These are phyloP conservation scores for Rhytidhysteron rufulum DNA, from an alignment of 2,329 filamentous ascomycete genomes.

Conservation along the genomic window DNA sequence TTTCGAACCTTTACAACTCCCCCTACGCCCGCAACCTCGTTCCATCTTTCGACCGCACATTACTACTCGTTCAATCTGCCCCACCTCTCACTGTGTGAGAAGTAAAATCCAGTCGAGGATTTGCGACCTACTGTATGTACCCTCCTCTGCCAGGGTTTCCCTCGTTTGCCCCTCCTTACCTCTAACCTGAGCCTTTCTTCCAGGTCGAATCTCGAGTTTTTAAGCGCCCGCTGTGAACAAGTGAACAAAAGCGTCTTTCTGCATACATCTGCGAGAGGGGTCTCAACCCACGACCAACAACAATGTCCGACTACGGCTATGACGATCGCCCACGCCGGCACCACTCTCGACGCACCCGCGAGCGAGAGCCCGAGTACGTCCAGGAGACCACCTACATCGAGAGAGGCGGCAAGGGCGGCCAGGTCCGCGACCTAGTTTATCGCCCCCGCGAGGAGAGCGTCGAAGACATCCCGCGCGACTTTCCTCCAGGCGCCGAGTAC, in stretches of 20 bases:
- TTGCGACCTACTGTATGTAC: too few relatives aligned
- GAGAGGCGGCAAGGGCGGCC: constrained; percentile 38
- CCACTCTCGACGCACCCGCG: constrained; percentile 37
- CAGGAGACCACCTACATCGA: constrained; percentile 49
- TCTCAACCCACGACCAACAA: constrained; percentile 6
- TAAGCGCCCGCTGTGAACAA: constrained; percentile 1
- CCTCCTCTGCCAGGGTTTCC: too few relatives aligned
- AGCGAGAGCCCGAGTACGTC: constrained; percentile 49
- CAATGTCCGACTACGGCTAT: constrained; percentile 50
- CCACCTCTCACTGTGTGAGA: too few relatives aligned
- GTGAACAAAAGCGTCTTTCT: constrained; percentile 1
- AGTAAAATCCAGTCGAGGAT: too few relatives aligned
- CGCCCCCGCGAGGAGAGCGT: constrained; percentile 71
- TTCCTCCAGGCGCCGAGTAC: constrained; percentile 60
- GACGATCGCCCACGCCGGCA: constrained; percentile 46
- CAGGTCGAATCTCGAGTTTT: too few relatives aligned
- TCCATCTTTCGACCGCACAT: too few relatives aligned
- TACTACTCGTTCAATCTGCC: too few relatives aligned
- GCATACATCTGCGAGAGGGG: constrained; percentile 4
- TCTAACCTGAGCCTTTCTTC: too few relatives aligned
- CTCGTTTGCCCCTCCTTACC: too few relatives aligned
- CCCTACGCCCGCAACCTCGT: too few relatives aligned
- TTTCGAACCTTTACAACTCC: too few relatives aligned
- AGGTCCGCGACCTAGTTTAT: constrained; percentile 47
- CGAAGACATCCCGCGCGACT: constrained; percentile 81